phyloP scores from a whole-genome alignment of 345 rosid genomes.

The Linum usitatissimum region DNA sequence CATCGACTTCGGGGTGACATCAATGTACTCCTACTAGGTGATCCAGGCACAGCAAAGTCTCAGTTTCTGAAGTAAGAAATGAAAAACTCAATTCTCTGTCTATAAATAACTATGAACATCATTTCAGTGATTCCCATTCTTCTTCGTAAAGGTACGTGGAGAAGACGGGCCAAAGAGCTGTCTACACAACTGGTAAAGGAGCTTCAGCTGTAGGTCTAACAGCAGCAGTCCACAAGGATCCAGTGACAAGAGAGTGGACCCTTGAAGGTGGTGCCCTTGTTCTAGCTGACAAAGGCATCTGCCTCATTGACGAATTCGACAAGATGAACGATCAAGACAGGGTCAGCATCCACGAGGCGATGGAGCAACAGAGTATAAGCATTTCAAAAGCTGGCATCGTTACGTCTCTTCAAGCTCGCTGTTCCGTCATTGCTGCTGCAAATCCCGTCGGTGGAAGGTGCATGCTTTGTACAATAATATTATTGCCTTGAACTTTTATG shows the following conservation, averaged over 20 bases:
- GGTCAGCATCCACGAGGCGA: constrained; percentile 99
- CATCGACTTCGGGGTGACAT: constrained; percentile 90
- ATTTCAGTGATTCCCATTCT: constrained; percentile 16
- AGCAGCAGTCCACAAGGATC: constrained; percentile 99
- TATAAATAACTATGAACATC: neutral
- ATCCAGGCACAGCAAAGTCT: constrained; percentile 97
- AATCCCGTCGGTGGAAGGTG: constrained; percentile 97
- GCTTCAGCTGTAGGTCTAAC: constrained; percentile 98
- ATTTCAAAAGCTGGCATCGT: constrained; percentile 97
- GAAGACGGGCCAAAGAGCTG: constrained; percentile 98
- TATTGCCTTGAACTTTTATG: neutral
- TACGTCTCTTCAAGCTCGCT: constrained; percentile 97
- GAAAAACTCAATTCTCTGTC: neutral
- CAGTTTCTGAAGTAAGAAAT: constrained; percentile 82
- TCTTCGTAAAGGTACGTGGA: constrained; percentile 56
- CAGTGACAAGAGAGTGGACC: constrained; percentile 98
- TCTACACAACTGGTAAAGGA: constrained; percentile 97
- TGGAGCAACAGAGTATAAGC: constrained; percentile 99
- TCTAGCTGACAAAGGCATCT: constrained; percentile 89
- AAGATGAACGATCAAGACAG: constrained; percentile 99
- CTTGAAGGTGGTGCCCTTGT: constrained; percentile 99
- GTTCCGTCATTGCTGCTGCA: constrained; percentile 98
- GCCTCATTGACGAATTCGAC: constrained; percentile 98
- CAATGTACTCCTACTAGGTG: constrained; percentile 84
- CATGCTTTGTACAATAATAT: neutral